Evolutionary conservation across 352 stramenopile genomes (phyloP), one percentile per base, ranked within the genome.

Genomic region (Globisporangium echinulatum): DNA sequence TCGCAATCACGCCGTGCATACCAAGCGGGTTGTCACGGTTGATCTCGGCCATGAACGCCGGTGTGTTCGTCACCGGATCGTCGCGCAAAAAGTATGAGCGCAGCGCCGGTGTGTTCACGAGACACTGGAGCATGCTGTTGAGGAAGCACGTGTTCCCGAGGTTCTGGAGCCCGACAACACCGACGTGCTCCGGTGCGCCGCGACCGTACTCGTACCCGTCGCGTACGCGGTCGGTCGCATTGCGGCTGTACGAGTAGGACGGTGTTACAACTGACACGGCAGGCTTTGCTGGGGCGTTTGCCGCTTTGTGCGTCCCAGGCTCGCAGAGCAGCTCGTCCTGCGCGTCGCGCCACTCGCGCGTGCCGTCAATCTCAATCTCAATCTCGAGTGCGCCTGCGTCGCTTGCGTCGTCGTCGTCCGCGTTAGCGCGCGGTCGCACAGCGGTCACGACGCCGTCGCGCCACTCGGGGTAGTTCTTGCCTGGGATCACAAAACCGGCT

Each of bases 1-100:
- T 79, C 2, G 96, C 96, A 61, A 99, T 94, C 58, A 88, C 85
- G 8, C 96, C 96, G 43, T 95, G 90, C 81, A 93, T 91, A 3
- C 83, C 85, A 3, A 99, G 79, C 17, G 97, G 96, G 65, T 99
- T 99, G 17, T 92, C 72, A 59, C 79, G 71, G 65, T 99, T 99
- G 49, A 99, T 83, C 62, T 98, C 85, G 11, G 74, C 72, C 33
- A 75, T 59, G 57, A 89, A 88, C 38, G 67, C 58, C 14, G 56
- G 57, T 8, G 55, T 58, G 3, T 68, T 67, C 2, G 68, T 82
- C 0, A 75, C 58, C n/a, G 89, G 78, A 52, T 96, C 69, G 19
- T 77, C 76, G 52, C 64, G 69, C 0, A 97, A 66, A 68, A 99
- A 99, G 69, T 97, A 98, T 51, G 91, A 69, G 15, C 94, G 96